These are phyloP conservation scores for Zarea fungicola DNA, from an alignment of 2,329 filamentous ascomycete species.

Conservation along the genomic window DNA sequence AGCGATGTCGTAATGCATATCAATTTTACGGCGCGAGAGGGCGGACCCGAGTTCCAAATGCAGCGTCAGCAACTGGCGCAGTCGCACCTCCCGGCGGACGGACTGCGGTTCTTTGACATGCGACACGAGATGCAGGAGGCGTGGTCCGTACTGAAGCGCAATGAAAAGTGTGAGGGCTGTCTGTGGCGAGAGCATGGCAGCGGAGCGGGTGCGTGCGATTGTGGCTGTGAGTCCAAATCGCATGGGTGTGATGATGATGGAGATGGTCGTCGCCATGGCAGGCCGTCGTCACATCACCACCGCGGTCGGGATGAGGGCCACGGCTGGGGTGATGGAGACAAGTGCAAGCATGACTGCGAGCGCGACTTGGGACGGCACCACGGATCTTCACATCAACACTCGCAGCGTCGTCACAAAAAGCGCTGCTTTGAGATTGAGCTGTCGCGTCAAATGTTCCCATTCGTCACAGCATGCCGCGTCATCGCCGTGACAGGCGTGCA, in stretches of 20 bases:
- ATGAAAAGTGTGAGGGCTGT: background rate
- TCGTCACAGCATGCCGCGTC: background rate
- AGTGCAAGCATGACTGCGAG: background rate
- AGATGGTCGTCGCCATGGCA: too few species aligned
- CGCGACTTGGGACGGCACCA: background rate
- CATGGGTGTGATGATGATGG: background rate
- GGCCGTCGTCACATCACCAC: too few species aligned
- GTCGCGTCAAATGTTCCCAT: slow-evolving; percentile 11
- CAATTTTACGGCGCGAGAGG: slow-evolving; percentile 28
- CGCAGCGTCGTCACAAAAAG: background rate
- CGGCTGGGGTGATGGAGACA: background rate
- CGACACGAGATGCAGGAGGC: slow-evolving; percentile 7
- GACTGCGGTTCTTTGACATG: slow-evolving; percentile 9
- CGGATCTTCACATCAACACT: background rate
- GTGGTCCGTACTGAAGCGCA: slow-evolving; percentile 1
- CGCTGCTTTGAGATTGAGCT: background rate
- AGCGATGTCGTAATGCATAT: slow-evolving; percentile 31
- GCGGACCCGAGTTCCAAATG: slow-evolving; percentile 18
- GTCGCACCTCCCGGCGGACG: background rate
- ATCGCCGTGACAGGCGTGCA: background rate
- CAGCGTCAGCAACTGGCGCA: slow-evolving; percentile 4
- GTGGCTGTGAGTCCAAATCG: background rate
- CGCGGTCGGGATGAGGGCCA: background rate
- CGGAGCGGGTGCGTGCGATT: background rate
- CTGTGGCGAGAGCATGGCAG: background rate